A percentile compares a stretch with the other conserved stretches of the same genome.
Conservation (phyloP, 345 rosid genomes). For the Populus alba region DNA sequence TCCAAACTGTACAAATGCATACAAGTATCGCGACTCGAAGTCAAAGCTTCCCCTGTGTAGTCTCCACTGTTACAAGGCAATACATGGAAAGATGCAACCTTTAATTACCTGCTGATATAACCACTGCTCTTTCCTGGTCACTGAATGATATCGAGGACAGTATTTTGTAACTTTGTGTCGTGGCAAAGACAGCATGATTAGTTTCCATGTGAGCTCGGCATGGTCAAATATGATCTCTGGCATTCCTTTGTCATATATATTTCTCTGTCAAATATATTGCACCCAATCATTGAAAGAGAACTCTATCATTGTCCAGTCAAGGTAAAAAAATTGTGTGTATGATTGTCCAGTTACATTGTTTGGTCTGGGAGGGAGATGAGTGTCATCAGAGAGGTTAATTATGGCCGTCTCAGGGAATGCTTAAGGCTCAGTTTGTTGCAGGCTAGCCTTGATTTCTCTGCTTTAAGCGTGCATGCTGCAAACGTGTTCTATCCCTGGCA, state of each 20-base stretch:
- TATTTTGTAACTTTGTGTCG: not conserved
- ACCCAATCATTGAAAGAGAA: not conserved
- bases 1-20: constrained; percentile 27
- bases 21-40: constrained; percentile 27
- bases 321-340: not conserved
- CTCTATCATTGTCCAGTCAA: not conserved
- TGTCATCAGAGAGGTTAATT: not conserved
- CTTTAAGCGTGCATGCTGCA: not conserved
- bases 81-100: constrained; percentile 19
- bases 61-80: constrained; percentile 31
- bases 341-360: not conserved
- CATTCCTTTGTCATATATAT: not conserved
- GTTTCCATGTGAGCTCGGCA: not conserved
- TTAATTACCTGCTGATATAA: constrained; percentile 15
- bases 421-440: not conserved
- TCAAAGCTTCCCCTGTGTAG: constrained; percentile 30
- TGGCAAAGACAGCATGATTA: not conserved
- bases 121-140: not conserved
- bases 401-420: not conserved
- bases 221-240: not conserved
- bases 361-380: not conserved
- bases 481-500: not conserved
- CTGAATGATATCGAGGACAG: not conserved
- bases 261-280: not conserved
- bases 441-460: not conserved